Evolutionary conservation across 1,139 yeast species (phyloP).

Genomic region (Geotrichum restrictum): DNA sequence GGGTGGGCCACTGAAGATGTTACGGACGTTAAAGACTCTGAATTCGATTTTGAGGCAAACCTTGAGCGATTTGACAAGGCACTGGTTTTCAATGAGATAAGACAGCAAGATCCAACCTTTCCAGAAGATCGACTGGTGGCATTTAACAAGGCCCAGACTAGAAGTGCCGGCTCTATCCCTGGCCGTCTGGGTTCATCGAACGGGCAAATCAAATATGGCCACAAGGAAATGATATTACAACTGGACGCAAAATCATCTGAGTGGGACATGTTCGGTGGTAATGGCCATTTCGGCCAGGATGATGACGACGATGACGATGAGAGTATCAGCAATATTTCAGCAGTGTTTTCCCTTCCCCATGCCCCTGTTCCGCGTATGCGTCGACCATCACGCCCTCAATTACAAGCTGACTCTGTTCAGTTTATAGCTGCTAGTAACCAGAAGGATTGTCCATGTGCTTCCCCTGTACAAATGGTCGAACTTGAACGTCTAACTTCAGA

Average conservation of each 20-base stretch:
- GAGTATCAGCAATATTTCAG: slow-evolving; percentile 24
- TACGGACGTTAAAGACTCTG: slow-evolving; percentile 44
- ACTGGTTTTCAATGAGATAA: slow-evolving; percentile 73
- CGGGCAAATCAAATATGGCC: slow-evolving; percentile 48
- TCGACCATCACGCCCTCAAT: slow-evolving; percentile 14
- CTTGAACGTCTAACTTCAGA: slow-evolving; percentile 56
- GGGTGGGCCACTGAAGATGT: slow-evolving; percentile 57
- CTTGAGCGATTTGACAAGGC: slow-evolving; percentile 78
- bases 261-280: slow-evolving; percentile 9
- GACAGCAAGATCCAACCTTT: slow-evolving; percentile 56
- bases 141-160: slow-evolving; percentile 49
- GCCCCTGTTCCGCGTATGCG: slow-evolving; percentile 7
- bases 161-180: no score
- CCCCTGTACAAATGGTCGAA: slow-evolving; percentile 76
- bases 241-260: slow-evolving; percentile 30
- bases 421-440: slow-evolving; percentile 20
- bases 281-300: slow-evolving; percentile 31
- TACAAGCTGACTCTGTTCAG: slow-evolving; percentile 5
- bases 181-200: neutral
- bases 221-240: slow-evolving; percentile 73
- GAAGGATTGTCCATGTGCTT: slow-evolving; percentile 51
- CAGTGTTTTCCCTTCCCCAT: slow-evolving; percentile 5
- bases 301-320: slow-evolving; percentile 27
- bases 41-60: slow-evolving; percentile 83
- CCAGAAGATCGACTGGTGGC: slow-evolving; percentile 68